These are phyloP conservation scores for Thalassiosira sp. DNA, from an alignment of 352 stramenopile species.

Conservation along the genomic window DNA sequence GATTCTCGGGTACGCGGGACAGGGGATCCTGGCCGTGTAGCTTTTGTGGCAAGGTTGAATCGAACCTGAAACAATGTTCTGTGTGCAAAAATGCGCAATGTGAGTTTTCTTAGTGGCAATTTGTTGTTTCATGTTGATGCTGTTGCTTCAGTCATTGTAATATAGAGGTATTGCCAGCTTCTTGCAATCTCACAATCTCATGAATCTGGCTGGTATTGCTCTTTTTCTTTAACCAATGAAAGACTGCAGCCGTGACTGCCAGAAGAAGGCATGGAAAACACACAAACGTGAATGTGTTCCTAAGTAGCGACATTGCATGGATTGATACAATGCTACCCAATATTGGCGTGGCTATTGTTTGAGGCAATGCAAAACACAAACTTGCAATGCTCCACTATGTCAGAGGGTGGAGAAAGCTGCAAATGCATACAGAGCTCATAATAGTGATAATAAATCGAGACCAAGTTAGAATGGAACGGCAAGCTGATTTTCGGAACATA, in stretches of 20 bases:
- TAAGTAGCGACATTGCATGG: neutral
- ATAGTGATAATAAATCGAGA: no score
- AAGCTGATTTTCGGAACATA: no score
- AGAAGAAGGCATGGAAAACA: conserved; percentile 13
- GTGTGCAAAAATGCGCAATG: conserved; percentile 15
- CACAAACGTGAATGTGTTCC: neutral
- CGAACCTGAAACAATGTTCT: conserved; percentile 14
- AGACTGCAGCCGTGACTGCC: conserved; percentile 10
- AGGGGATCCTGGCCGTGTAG: conserved; percentile 10
- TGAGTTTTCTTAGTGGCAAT: conserved; percentile 4
- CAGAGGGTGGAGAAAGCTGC: no score
- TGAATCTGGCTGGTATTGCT: neutral
- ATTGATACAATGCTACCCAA: no score
- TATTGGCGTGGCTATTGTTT: no score
- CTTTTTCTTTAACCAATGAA: neutral
- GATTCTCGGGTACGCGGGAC: neutral
- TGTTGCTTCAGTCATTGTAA: neutral
- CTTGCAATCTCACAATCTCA: neutral
- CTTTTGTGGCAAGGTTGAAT: conserved; percentile 20
- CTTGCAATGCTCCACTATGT: no score
- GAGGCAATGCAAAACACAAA: no score
- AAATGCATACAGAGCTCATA: no score
- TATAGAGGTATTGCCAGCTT: neutral
- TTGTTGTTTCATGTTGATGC: neutral
- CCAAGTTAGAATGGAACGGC: no score